Base-by-base conservation (phyloP, 192 early-diverging fungal species). In the Funneliformis geosporum region DNA sequence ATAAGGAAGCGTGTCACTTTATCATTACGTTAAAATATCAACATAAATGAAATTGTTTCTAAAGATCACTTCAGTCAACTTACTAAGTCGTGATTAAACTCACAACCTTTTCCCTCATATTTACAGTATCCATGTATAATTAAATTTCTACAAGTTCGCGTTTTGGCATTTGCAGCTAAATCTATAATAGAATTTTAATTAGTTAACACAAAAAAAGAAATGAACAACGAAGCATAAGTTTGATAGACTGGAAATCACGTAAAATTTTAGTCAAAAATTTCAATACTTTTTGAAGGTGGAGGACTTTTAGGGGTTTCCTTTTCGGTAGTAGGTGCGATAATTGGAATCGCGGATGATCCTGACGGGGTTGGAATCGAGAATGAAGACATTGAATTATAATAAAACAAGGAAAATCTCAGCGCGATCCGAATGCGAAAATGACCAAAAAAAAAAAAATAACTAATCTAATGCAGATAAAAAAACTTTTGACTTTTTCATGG, bases 101-200 rank as follows among this genome's bases (percentile, higher is more conserved):
- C 91, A 83, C 95, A 96, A 5, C 95, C 94, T 69, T 90, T 90
- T 76, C 87, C 86, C 84, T 96, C 94, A 79, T 85, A 94, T 82
- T 95, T 94, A 85, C 95, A 96, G 75, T 87, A 92, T 5, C 95
- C 95, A 86, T 94, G 92, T 80, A 94, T 94, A 61, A 95, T 88
- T 66, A 95, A 86, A 84, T 95, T 94, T 61, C 92, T 88, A 83
- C 94, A 95, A 33, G 85, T 85, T 68, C 91, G 85, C 73, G 79
- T 74, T 77, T 87, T 90, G 64, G 80, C 75, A 39, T 70, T 55
- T 47, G 33, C 28, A 7, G n/a, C 27, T 28, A 39, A 72, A 72
- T 72, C 43, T 72, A 47, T 18, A 72, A 28, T 23, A 1, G 8
- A 43, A 72, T n/a, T 70, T 44, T 18, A 39, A 50, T 18, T 1